Evolutionary conservation across 495 filamentous ascomycete species (phyloP), one percentile per base, ranked within the genome.

Genomic region (Lepidopterella palustris): DNA sequence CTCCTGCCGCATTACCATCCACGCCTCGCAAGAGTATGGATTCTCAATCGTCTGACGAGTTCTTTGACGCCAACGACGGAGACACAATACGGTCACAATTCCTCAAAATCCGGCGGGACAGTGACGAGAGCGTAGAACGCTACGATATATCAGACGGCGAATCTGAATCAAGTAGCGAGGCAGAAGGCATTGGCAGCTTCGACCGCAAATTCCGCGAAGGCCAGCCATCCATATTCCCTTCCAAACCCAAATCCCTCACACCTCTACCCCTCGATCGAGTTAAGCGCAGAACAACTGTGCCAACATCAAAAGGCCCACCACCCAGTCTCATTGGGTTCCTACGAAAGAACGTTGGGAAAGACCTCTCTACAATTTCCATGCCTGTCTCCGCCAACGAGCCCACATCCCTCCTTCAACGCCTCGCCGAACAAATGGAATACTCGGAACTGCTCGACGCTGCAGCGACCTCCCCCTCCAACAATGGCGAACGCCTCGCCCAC

Each of bases 341-440:
- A 9, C 89, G 95, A 68, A 98, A 97, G 71, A 98, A 98, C 63
- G 93, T 97, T 11, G 93, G 93, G 64, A 97, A 97, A 74, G 93
- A 98, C 71, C 76, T 98, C 5, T 95, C 90, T 52, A 92, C 90
- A 3, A 91, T 97, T 69, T 87, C 89, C 31, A 98, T 97, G 95
- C 93, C 93, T 0, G 93, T 97, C 4, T 92, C 91, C 21, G 85
- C 92, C 20, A 98, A 98, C 72, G 93, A 98, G 69, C 95, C 93
- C 0, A 84, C 86, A 2, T 97, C 92, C 0, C 71, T 92, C 3
- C 79, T 96, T 2, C 93, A 98, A 71, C 86, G 93, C 58, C 79
- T 88, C 13, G 84, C 92, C 1, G 93, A 98, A 71, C 84, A 89
- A 68, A 62, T 96, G 51, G 93, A 98, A 70, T 98, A 98, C 71